Evolutionary conservation across 345 rosid species (phyloP), one percentile per base, ranked within the genome.

Genomic region (Noccaea caerulescens): DNA sequence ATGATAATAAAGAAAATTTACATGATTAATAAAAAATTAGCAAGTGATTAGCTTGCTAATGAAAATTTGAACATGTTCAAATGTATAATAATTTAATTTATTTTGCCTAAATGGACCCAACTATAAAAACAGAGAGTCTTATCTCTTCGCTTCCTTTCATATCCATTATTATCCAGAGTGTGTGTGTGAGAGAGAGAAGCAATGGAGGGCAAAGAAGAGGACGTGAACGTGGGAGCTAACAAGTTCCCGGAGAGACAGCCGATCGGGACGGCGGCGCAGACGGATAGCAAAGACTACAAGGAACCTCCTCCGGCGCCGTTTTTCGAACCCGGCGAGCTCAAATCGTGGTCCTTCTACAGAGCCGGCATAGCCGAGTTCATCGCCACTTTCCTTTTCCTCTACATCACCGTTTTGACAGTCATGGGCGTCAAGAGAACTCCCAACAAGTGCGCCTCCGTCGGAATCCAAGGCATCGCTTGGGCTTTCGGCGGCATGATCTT

Each of bases 401-500:
- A 84, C 70, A 62, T 87, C 80, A 84, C 89, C 32, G 32, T 85
- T 72, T 70, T 88, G 70, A 88, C 93, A 57, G 90, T 88, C 75
- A 84, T 86, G 86, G 90, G 93, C 3, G 83, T 86, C 63, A 70
- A 69, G 38, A 84, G 69, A 58, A 38, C 87, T 52, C 61, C 46
- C 8, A 43, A 59, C 75, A 79, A 60, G 76, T 86, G 88, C 4
- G 2, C 76, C 43, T 68, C 86, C 27, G 90, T 88, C 2, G 93
- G 90, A 39, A 79, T 88, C 55, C 93, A 88, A 73, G 93, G 93
- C 37, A 85, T 87, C 58, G 85, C 93, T 43, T 85, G 93, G 93
- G 87, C 90, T 41, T 88, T 88, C 42, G 93, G 93, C 49, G 93
- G 93, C 72, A 88, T 85, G 90, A 88, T 88, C 82, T 88, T 88